Percentiles rank a stretch among this genome's conserved stretches.
Conservation (phyloP, 192 early-diverging fungal genomes). For the Backusella tarrabulga region DNA sequence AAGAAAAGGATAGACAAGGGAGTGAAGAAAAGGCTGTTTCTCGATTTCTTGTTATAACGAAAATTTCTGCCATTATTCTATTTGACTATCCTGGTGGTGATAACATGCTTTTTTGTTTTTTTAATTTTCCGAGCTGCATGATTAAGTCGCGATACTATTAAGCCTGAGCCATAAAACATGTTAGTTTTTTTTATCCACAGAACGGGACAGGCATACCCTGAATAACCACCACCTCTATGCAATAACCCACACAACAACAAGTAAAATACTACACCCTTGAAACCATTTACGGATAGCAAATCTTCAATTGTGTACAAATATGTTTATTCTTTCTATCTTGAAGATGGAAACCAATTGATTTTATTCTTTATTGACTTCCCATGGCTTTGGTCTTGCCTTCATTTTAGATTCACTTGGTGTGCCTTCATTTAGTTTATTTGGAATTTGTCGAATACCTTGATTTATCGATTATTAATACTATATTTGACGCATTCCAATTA, state of each 20-base stretch:
- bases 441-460: conserved; percentile 39
- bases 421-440: conserved; percentile 38
- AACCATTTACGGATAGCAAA: no score
- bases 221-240: background rate
- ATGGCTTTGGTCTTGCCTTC: conserved; percentile 34
- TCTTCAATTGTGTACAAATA: no score
- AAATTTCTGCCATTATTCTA: background rate
- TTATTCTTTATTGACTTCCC: conserved; percentile 22
- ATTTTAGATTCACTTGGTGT: conserved; percentile 32
- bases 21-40: background rate
- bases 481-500: background rate
- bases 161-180: background rate
- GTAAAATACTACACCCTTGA: no score
- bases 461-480: background rate
- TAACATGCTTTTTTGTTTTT: background rate
- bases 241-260: background rate
- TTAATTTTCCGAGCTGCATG: background rate
- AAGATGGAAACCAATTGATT: background rate
- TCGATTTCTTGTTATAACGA: background rate
- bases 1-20: background rate
- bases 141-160: background rate
- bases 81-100: background rate
- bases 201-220: background rate
- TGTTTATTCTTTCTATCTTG: background rate
- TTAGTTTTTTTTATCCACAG: background rate